Evolutionary conservation across 2,329 filamentous ascomycete species (phyloP).

Genomic region (Parastagonospora avenae): DNA sequence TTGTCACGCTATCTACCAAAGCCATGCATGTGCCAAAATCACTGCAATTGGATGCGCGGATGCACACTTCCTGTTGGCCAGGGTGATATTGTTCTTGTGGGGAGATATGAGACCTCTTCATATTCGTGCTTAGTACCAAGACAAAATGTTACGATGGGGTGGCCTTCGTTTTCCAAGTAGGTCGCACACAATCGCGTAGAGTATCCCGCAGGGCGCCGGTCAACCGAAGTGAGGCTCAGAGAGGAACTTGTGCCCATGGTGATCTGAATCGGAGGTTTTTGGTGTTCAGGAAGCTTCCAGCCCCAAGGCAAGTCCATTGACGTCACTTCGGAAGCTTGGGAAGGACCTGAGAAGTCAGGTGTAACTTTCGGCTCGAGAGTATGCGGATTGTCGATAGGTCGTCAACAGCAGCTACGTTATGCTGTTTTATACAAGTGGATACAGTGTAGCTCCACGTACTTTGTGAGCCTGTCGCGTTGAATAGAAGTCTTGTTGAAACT

Average conservation of each 20-base stretch:
- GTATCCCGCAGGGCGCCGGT: background rate
- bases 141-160: constrained; percentile 2
- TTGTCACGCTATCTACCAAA: constrained; percentile 17
- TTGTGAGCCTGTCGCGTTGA: too few species aligned
- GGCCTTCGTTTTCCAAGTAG: background rate
- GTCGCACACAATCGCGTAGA: background rate
- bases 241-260: too few species aligned
- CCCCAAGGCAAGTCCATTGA: background rate
- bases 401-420: too few species aligned
- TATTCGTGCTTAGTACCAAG: constrained; percentile 8
- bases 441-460: too few species aligned
- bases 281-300: background rate
- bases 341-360: too few species aligned
- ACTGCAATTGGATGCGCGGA: constrained; percentile 11
- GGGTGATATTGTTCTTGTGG: constrained; percentile 18
- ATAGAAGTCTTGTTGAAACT: too few species aligned
- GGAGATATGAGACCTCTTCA: constrained; percentile 5
- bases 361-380: too few species aligned
- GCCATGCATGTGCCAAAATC: constrained; percentile 4
- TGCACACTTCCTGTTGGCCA: constrained; percentile 13
- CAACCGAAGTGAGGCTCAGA: background rate
- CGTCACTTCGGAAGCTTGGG: background rate
- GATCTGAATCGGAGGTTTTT: too few species aligned
- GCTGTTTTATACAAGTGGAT: too few species aligned
- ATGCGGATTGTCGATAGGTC: too few species aligned